A percentile compares a stretch with the other conserved stretches of the same genome.
These are phyloP conservation scores for Extremus antarcticus DNA, from an alignment of 495 filamentous ascomycete genomes.

Conservation along the genomic window DNA sequence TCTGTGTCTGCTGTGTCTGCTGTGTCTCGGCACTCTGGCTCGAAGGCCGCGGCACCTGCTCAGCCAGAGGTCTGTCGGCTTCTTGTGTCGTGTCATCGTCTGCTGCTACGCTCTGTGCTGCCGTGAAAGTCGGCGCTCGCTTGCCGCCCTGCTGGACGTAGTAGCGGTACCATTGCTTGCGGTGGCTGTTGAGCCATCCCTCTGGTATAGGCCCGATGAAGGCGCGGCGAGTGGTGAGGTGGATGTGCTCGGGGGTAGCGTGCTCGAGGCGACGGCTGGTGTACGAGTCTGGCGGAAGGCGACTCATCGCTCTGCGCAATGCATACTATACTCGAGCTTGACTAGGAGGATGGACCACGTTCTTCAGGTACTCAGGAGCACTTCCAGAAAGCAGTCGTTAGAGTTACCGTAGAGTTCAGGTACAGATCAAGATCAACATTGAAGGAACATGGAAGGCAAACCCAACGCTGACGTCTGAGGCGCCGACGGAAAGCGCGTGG, in stretches of 20 bases:
- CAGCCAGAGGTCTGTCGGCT: constrained; percentile 10
- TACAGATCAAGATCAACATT: background rate
- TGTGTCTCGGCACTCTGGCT: constrained; percentile 11
- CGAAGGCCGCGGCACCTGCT: constrained; percentile 6
- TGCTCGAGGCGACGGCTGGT: constrained; percentile 33
- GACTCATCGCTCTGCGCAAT: background rate
- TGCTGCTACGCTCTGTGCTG: background rate
- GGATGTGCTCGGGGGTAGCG: constrained; percentile 50
- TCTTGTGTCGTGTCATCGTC: constrained; percentile 30
- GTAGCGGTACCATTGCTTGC: constrained; percentile 51
- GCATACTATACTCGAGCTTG: background rate
- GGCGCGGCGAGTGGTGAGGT: constrained; percentile 50
- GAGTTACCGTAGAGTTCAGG: background rate
- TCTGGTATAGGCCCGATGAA: constrained; percentile 62
- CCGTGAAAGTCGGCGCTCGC: constrained; percentile 10
- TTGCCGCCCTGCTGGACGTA: constrained; percentile 40
- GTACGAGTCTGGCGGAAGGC: constrained; percentile 23
- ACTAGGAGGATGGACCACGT: no score
- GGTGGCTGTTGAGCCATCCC: constrained; percentile 56
- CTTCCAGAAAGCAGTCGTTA: no score
- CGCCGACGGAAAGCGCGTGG: no score
- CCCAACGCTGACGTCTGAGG: background rate
- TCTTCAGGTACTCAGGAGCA: no score
- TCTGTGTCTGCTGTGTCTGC: background rate
- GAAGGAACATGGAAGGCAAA: background rate